Evolutionary conservation across 768 basidiomycete species (phyloP).

Genomic region (Ramaria sp.): DNA sequence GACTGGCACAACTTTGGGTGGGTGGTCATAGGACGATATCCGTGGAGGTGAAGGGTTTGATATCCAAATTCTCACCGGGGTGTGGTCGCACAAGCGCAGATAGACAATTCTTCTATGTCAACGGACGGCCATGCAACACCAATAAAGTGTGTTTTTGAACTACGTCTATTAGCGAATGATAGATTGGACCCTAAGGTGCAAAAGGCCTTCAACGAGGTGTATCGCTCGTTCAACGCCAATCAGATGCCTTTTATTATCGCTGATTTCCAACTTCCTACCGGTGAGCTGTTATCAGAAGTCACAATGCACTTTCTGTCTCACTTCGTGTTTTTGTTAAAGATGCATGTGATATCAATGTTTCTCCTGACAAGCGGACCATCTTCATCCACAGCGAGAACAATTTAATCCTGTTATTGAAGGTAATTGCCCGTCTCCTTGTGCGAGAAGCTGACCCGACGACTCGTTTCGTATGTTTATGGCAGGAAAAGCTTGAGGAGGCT

Average conservation of each 20-base stretch:
- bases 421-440: constrained; percentile 18
- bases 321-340: constrained; percentile 29
- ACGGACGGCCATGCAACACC: constrained; percentile 79
- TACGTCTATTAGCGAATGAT: too few species aligned
- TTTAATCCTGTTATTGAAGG: constrained; percentile 70
- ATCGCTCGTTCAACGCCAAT: constrained; percentile 64
- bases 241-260: constrained; percentile 79
- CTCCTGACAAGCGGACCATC: constrained; percentile 94
- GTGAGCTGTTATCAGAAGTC: constrained; percentile 29
- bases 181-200: constrained; percentile 45
- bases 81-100: constrained; percentile 72
- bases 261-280: constrained; percentile 71
- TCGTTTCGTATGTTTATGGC: not conserved
- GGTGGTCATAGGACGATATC: constrained; percentile 13
- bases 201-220: constrained; percentile 88
- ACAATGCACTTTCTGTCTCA: not conserved
- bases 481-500: constrained; percentile 56
- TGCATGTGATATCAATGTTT: constrained; percentile 86
- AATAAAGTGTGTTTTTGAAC: constrained; percentile 47
- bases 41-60: constrained; percentile 61
- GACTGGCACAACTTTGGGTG: constrained; percentile 6
- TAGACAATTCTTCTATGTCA: constrained; percentile 87
- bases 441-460: not conserved
- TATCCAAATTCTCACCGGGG: constrained; percentile 72
- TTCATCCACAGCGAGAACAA: constrained; percentile 81